Evolutionary conservation across 441 rosid species (phyloP), one percentile per base, ranked within the genome.

Genomic region (Omphalea diandra): DNA sequence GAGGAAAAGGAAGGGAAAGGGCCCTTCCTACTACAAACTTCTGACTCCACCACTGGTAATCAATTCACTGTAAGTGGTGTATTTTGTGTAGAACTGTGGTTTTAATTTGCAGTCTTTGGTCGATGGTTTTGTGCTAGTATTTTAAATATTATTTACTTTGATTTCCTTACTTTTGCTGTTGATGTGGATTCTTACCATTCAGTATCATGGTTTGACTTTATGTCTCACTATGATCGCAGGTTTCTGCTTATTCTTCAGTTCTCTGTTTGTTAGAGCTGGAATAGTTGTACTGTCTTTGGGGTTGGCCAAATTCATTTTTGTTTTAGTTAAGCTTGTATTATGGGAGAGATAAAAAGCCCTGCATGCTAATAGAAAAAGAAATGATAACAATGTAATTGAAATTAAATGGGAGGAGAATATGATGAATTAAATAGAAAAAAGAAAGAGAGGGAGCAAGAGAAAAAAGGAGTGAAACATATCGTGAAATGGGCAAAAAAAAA

Each of bases 151-250:
- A 31, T 27, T 44, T 55, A 40, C 15, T 32, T 31, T 68, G 71
- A 49, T 52, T 69, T 75, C 44, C 60, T 65, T 46, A 65, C 31
- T 70, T 78, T 74, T 77, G 26, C 33, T 78, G 68, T 65, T 69
- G 80, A 72, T 79, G 62, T 74, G 68, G 75, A 66, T 75, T 46
- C 65, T 40, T 77, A 50, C 53, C 58, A 63, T 57, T 75, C 64
- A 68, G 76, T 75, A 74, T 86, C 85, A 76, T 81, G 85, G 84
- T 81, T 88, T 82, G 88, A 87, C 78, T 72, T 67, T 63, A 60
- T 79, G 87, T 84, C 87, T 83, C 83, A 81, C 87, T 86, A 83
- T 89, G 85, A 83, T 84, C 88, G 98, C 98, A 88, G 93, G 91
- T 76, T 75, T 83, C 84, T 77, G 81, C 84, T 73, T 79, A 78